A percentile compares a stretch with the other conserved stretches of the same genome.
Evolutionary conservation across 2,329 filamentous ascomycete species (phyloP).

Genomic region (Xylariaceae sp.): DNA sequence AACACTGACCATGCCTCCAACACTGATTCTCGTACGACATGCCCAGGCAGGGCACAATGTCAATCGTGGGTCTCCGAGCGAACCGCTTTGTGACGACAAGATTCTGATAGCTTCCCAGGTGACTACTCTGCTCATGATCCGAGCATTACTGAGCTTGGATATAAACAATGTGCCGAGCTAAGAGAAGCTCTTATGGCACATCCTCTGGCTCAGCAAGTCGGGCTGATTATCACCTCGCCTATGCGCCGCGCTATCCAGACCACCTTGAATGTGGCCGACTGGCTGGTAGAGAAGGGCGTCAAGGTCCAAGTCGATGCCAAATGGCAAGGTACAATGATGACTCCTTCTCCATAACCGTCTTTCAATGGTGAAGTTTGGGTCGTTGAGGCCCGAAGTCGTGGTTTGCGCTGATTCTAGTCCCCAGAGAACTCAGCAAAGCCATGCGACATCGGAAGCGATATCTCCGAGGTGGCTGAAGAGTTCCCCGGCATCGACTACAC

Average conservation of each 20-base stretch:
- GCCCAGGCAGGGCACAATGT: constrained; percentile 64
- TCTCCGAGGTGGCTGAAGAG: constrained; percentile 39
- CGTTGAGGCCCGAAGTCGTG: background rate
- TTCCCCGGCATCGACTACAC: constrained; percentile 56
- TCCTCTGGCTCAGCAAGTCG: constrained; percentile 39
- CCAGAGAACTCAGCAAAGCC: constrained; percentile 51
- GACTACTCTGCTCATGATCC: constrained; percentile 48
- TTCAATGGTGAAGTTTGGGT: background rate
- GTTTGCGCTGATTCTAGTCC: constrained; percentile 9
- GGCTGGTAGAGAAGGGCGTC: constrained; percentile 50
- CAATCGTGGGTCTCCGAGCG: constrained; percentile 39
- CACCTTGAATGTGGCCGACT: constrained; percentile 51
- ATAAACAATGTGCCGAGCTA: constrained; percentile 44
- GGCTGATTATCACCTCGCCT: constrained; percentile 56
- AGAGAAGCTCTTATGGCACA: constrained; percentile 39
- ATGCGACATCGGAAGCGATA: constrained; percentile 55
- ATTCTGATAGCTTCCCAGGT: constrained; percentile 31
- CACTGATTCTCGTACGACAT: constrained; percentile 80
- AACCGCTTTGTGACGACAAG: background rate
- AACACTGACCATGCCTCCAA: constrained; percentile 43
- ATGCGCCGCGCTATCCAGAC: constrained; percentile 64
- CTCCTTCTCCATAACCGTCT: background rate
- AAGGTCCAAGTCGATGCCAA: constrained; percentile 52
- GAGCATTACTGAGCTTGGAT: constrained; percentile 44
- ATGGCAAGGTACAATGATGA: constrained; percentile 53